Evolutionary conservation across 441 rosid species (phyloP).

Genomic region (Jatropha multifida): DNA sequence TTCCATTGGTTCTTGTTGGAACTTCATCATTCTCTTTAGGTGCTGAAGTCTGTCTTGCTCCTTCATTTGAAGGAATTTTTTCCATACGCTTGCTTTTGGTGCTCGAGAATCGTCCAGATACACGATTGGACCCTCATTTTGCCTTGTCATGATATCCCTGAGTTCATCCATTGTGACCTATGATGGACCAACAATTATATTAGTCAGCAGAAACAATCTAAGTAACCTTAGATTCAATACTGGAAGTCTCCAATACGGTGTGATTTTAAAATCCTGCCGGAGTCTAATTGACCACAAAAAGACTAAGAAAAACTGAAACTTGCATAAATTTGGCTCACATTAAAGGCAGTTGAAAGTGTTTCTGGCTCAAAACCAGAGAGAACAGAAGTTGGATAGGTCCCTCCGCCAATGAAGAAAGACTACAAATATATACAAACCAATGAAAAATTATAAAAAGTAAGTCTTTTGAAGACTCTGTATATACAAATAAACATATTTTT

Average conservation of each 20-base stretch:
- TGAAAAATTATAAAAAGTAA: background rate
- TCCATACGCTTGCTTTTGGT: conserved; percentile 54
- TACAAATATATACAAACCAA: conserved; percentile 24
- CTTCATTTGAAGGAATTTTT: conserved; percentile 46
- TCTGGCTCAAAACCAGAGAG: conserved; percentile 65
- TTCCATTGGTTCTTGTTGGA: conserved; percentile 23
- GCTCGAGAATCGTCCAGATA: conserved; percentile 37
- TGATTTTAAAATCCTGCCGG: too few relatives aligned
- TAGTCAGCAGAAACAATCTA: too few relatives aligned
- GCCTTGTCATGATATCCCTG: conserved; percentile 36
- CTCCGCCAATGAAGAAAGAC: conserved; percentile 91
- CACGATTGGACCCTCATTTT: conserved; percentile 59
- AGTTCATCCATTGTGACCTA: conserved; percentile 55
- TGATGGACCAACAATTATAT: background rate
- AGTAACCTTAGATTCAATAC: too few relatives aligned
- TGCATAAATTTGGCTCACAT: conserved; percentile 41
- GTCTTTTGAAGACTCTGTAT: background rate
- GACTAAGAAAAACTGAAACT: background rate
- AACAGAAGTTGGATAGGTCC: conserved; percentile 52
- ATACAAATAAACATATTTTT: too few relatives aligned
- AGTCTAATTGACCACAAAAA: too few relatives aligned
- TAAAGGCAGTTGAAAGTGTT: conserved; percentile 69
- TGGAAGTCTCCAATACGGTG: too few relatives aligned
- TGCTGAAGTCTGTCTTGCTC: conserved; percentile 51
- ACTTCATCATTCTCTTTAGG: conserved; percentile 44